These are phyloP conservation scores for Nicotiana noctiflora DNA, from an alignment of 257 asterid genomes.

Conservation along the genomic window DNA sequence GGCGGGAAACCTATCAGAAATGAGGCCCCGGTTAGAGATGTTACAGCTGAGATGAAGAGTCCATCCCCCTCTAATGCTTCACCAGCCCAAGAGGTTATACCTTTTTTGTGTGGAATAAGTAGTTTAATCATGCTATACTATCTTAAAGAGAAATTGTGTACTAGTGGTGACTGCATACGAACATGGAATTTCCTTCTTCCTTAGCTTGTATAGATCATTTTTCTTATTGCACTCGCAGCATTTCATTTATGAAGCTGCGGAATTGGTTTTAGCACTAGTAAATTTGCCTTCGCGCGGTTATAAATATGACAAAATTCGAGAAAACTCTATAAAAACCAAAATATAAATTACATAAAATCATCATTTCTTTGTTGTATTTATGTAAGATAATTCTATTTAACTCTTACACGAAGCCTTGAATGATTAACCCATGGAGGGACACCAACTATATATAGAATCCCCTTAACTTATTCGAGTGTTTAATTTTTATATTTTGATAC, in stretches of 20 bases:
- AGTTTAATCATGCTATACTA: neutral
- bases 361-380: too few species aligned
- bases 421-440: too few species aligned
- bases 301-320: too few species aligned
- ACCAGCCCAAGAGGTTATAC: constrained; percentile 46
- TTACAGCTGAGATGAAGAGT: constrained; percentile 37
- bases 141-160: constrained; percentile 11
- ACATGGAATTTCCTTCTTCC: neutral
- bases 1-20: constrained; percentile 26
- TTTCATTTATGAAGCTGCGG: neutral
- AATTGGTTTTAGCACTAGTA: neutral
- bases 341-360: too few species aligned
- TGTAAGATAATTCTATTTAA: too few species aligned
- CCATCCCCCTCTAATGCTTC: constrained; percentile 35
- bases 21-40: constrained; percentile 31
- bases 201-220: neutral
- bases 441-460: too few species aligned
- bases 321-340: too few species aligned
- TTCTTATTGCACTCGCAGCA: constrained; percentile 6
- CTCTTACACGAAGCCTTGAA: too few species aligned
- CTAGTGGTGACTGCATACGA: neutral
- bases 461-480: too few species aligned
- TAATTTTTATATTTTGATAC: too few species aligned
- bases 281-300: too few species aligned
- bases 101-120: neutral